Evolutionary conservation across 2,329 filamentous ascomycete genomes (phyloP).

Genomic region (Pestalotiopsis sp.): DNA sequence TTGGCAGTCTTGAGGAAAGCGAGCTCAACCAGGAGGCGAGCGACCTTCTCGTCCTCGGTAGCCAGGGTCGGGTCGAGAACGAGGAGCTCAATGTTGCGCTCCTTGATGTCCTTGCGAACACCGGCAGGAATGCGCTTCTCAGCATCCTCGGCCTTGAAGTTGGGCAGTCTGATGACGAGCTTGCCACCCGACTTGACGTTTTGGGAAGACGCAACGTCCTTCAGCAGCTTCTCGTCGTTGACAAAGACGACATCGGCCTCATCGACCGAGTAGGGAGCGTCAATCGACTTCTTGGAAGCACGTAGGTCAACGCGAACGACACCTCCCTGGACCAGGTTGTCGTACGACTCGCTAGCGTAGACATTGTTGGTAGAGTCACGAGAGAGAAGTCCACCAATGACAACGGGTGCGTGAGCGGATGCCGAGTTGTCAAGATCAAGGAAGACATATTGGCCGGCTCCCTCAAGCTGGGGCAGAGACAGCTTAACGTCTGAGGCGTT

Average conservation of each 20-base stretch:
- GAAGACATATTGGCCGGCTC: conserved; percentile 85
- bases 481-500: conserved; percentile 48
- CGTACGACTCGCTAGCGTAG: conserved; percentile 63
- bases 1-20: conserved; percentile 81
- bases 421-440: conserved; percentile 85
- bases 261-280: conserved; percentile 80
- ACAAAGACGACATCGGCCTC: conserved; percentile 80
- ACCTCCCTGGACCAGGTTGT: conserved; percentile 74
- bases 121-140: conserved; percentile 80
- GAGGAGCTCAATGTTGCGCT: conserved; percentile 72
- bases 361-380: conserved; percentile 70
- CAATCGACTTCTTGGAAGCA: conserved; percentile 78
- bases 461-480: conserved; percentile 46
- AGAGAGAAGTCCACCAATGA: conserved; percentile 63
- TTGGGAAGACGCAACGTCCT: conserved; percentile 74
- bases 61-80: conserved; percentile 74
- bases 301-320: conserved; percentile 83
- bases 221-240: conserved; percentile 78
- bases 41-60: conserved; percentile 67
- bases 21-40: conserved; percentile 74
- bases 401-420: conserved; percentile 65
- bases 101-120: conserved; percentile 72
- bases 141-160: conserved; percentile 83
- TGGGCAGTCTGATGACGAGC: conserved; percentile 75
- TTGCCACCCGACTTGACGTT: conserved; percentile 72